Base-by-base conservation (phyloP, 345 rosid genomes). In the Brassica rapa region DNA sequence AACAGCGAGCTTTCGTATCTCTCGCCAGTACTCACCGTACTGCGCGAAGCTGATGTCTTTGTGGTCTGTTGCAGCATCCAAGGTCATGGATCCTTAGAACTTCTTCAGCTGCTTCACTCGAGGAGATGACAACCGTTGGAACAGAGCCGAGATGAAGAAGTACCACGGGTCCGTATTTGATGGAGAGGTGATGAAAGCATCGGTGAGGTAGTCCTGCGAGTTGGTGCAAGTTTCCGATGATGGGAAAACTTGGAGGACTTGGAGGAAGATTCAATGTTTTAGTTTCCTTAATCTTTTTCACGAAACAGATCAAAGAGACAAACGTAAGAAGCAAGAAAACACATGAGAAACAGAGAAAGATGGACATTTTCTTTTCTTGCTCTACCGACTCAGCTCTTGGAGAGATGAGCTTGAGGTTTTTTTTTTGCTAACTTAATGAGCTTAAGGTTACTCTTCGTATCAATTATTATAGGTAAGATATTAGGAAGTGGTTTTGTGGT, bases 41-140 rank as follows among this genome's bases (percentile, higher is more conserved):
- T 86, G 85, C 6, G 86, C 27, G 24, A 81, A 87, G 29, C 43
- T 85, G 39, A 89, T 1, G 68, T 86, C 90, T 0, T 37, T 9
- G 41, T 29, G 73, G 73, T 51, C 73, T 24, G 73, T 21, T 49
- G 41, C 73, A 69, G 27, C 73, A 69, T 1, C 5, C 43, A 15
- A 69, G 73, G 73, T 69, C 73, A 29, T 51, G 27, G 5, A 41
- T 1, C 10, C 11, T 69, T 0, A 69, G 62, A 27, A 69, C 73
- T 53, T 69, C 43, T 69, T 51, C 62, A 16, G 73, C 73, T 69
- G 62, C 62, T 69, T 69, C 73, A 16, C 73, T 69, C 0, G 73
- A 53, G 62, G 73, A 69, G 61, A 69, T 53, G 43, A 69, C 60
- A 51, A 69, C 62, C 16, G 37, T 69, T 30, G 73, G 43, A 69